phyloP scores from a whole-genome alignment of 495 filamentous ascomycete species.

The Aspergillus egyptiacus region DNA sequence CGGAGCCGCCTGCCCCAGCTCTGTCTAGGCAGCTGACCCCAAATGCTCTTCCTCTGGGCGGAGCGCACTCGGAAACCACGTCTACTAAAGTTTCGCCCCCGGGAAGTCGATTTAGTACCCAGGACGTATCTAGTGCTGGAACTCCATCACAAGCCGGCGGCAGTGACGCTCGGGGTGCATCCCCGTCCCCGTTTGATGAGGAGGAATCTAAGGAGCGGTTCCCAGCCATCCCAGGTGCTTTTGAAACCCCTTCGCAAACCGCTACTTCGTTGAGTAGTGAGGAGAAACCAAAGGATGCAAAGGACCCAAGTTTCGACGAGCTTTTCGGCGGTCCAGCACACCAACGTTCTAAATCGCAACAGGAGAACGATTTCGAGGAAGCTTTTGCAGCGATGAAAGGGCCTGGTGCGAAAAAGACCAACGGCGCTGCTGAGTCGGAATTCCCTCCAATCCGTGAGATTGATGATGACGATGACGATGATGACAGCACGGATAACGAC shows the following conservation, averaged over 20 bases:
- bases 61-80: conserved; percentile 62
- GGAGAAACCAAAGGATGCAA: conserved; percentile 19
- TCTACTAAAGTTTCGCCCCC: conserved; percentile 80
- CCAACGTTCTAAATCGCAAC: conserved; percentile 51
- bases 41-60: conserved; percentile 60
- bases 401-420: conserved; percentile 17
- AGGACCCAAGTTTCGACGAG: conserved; percentile 43
- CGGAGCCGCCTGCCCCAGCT: conserved; percentile 54
- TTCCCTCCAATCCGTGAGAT: conserved; percentile 92
- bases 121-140: conserved; percentile 49
- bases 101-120: conserved; percentile 58
- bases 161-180: conserved; percentile 25
- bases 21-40: conserved; percentile 69
- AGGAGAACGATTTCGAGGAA: conserved; percentile 49
- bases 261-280: conserved; percentile 19
- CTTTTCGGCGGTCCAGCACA: conserved; percentile 52
- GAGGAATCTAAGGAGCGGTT: conserved; percentile 25
- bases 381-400: conserved; percentile 41
- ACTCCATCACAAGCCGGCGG: conserved; percentile 49
- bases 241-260: conserved; percentile 14
- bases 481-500: conserved; percentile 63
- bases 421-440: conserved; percentile 48
- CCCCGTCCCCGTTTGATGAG: conserved; percentile 43
- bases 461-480: conserved; percentile 65
- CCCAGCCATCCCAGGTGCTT: conserved; percentile 22